Base-by-base conservation (phyloP, 352 stramenopile genomes). In the Phytophthora meadii region DNA sequence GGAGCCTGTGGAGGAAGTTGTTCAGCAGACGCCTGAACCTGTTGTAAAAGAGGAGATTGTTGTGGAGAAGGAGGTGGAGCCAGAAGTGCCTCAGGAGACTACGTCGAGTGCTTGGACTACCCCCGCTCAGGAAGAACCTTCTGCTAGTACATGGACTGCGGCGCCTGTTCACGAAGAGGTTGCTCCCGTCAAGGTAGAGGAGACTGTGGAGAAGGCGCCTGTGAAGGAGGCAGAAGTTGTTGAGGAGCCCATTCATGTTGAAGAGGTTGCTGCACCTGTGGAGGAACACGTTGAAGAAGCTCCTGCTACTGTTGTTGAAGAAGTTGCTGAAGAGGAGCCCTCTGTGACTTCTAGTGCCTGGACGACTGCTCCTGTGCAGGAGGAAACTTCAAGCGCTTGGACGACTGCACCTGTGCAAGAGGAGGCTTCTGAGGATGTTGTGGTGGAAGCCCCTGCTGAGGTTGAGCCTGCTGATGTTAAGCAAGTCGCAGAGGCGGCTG, bases 341-440 rank as follows among this genome's bases (percentile, higher is more conserved):
- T 37, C 19, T 24, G 58, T 36, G 24, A 19, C 52, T 12, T 68
- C 65, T 17, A 62, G 61, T 11, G 40, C 44, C 1, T 62, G 54
- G 68, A 67, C 34, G 5, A 70, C 54, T 40, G 30, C 30, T 19
- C 45, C 27, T 12, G 59, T 58, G 49, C 34, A 66, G 6, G 17
- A 63, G 15, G 56, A 70, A 7, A 51, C 30, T 25, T 34, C 51
- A 36, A 72, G 65, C 25, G 41, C 71, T 11, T 82, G 71, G 71
- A 82, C 75, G 28, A 50, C 65, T 42, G 61, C 61, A 11, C 65
- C 72, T 24, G 54, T 72, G 27, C 63, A 81, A 40, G 37, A 22
- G 37, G 37, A 42, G 37, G 37, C 14, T 22, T 2, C 37, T 9
- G 7, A n/a, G 37, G 30, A 12, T 10, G 37, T 42, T 10, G 37